These are phyloP conservation scores for Aphanocladium album DNA, from an alignment of 2,329 filamentous ascomycete genomes.

Conservation along the genomic window DNA sequence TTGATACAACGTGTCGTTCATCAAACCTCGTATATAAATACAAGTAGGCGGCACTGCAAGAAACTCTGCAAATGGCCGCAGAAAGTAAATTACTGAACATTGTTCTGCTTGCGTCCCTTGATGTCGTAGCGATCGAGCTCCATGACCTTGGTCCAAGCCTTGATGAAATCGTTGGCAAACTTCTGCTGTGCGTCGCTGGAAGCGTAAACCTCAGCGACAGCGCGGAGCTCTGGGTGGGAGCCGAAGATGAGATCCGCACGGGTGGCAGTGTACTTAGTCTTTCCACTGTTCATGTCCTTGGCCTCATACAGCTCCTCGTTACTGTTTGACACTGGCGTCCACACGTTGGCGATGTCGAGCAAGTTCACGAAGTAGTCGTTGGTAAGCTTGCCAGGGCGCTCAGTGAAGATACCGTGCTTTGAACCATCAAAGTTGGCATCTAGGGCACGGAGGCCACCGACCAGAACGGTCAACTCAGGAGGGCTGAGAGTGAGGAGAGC, in stretches of 20 bases:
- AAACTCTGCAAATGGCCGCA: too few species aligned
- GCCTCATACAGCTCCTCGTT: slow-evolving; percentile 57
- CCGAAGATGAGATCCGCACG: slow-evolving; percentile 68
- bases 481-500: slow-evolving; percentile 64
- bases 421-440: slow-evolving; percentile 69
- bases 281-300: slow-evolving; percentile 57
- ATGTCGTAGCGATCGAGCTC: slow-evolving; percentile 65
- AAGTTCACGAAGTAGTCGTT: slow-evolving; percentile 83
- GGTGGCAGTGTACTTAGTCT: slow-evolving; percentile 64
- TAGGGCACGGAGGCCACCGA: slow-evolving; percentile 67
- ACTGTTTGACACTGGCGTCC: slow-evolving; percentile 38
- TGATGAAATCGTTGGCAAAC: slow-evolving; percentile 67
- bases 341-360: slow-evolving; percentile 61
- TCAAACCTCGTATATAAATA: neutral
- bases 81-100: neutral
- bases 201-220: slow-evolving; percentile 66
- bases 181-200: slow-evolving; percentile 54
- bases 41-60: neutral
- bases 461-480: slow-evolving; percentile 65
- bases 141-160: slow-evolving; percentile 70
- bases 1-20: neutral
- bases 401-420: slow-evolving; percentile 61
- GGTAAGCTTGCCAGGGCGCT: slow-evolving; percentile 60
- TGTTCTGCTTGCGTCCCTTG: slow-evolving; percentile 12
- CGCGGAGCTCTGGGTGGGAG: slow-evolving; percentile 67